Conservation (phyloP, 2,329 filamentous ascomycete genomes). For the Fonsecaea pedrosoi region DNA sequence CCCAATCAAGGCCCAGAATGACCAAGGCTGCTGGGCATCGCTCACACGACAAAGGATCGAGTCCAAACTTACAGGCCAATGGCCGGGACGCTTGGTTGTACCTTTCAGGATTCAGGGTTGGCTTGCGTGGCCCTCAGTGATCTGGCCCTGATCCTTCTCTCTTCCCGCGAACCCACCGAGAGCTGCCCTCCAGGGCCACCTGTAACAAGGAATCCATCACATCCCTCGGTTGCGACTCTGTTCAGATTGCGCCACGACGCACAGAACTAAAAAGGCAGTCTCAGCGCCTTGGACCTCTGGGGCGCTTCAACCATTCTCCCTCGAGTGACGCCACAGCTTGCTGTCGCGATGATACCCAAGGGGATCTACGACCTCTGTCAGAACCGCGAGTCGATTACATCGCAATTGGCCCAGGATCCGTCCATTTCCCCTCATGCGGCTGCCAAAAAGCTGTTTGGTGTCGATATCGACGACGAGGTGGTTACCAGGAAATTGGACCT, state of each 20-base stretch:
- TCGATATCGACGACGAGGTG: constrained; percentile 39
- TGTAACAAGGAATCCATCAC: constrained; percentile 2
- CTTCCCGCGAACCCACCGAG: background rate
- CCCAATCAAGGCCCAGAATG: background rate
- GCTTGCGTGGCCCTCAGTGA: constrained; percentile 5
- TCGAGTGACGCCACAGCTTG: background rate
- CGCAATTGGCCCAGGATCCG: constrained; percentile 62
- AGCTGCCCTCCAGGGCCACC: background rate
- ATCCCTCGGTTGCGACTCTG: background rate
- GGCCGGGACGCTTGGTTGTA: background rate
- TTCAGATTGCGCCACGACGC: constrained; percentile 12
- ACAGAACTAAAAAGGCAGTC: constrained; percentile 1
- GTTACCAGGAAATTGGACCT: constrained; percentile 30
- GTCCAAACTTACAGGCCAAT: background rate
- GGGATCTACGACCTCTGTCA: constrained; percentile 61
- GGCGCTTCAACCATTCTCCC: background rate
- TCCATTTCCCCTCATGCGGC: constrained; percentile 60
- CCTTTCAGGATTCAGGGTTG: background rate
- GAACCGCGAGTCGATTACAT: constrained; percentile 62
- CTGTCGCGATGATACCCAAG: constrained; percentile 42
- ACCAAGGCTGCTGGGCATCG: background rate
- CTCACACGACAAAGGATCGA: background rate
- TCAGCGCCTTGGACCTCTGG: background rate
- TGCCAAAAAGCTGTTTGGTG: constrained; percentile 63
- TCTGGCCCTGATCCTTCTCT: background rate